Evolutionary conservation across 176 grass and related monocot species (phyloP), one percentile per base, ranked within the genome.

Genomic region (Calamus simplicifolius): DNA sequence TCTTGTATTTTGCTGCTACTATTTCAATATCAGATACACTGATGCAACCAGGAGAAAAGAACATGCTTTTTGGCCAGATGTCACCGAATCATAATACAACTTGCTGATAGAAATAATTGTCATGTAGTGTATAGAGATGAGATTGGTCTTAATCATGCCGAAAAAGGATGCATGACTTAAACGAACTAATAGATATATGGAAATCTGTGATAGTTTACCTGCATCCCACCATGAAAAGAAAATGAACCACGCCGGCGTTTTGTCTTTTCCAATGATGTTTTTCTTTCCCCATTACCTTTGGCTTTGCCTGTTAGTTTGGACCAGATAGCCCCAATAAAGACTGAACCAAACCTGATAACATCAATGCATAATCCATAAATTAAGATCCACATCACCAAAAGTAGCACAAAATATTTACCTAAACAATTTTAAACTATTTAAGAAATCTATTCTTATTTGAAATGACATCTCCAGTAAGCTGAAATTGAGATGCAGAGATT

Each of bases 141-240:
- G 10, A 43, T 43, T 1, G 10, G 12, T 43, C 35, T 43, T 43
- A 43, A 43, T 43, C 31, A 10, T 10, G 8, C 31, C 0, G 26
- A 48, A 57, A 15, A 55, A 49, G 50, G 27, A 55, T 56, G 2
- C 5, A 14, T 18, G 65, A 6, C 26, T 28, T 27, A 72, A 63
- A 65, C 4, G 29, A 78, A 68, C 58, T 4, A 49, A 75, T 50
- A 31, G 19, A 19, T 48, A 29, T 18, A 53, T 59, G 52, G 7
- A 75, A n/a, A 16, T 53, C 62, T 16, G 49, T 62, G 25, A 50
- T 58, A 49, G 28, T 58, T 29, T 82, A 97, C 93, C 84, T 88
- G 84, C 93, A 97, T 97, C 57, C 93, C 93, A 73, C 93, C 87
- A 67, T 83, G 75, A 82, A 97, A 97, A 66, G 93, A 91, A 91